Evolutionary conservation across 176 grass and related monocot species (phyloP).

Genomic region (Triticum urartu): DNA sequence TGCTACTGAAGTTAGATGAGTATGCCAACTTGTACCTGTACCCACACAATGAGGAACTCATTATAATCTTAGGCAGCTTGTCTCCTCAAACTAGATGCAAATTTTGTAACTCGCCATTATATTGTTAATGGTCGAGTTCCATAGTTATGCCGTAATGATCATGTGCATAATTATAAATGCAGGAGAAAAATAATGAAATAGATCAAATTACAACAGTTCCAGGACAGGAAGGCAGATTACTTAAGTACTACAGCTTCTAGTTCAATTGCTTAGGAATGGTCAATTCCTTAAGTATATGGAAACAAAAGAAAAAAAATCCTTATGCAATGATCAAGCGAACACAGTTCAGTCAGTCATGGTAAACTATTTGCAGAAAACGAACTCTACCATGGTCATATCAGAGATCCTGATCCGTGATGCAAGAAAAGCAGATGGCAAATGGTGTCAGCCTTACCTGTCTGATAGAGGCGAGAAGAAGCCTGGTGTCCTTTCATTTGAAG

Average conservation of each 20-base stretch:
- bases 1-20: conserved; percentile 79
- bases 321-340: background rate
- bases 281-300: conserved; percentile 9
- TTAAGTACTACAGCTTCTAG: background rate
- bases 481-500: conserved; percentile 82
- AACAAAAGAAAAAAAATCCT: background rate
- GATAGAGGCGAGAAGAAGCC: conserved; percentile 87
- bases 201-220: background rate
- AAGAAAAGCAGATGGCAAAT: background rate
- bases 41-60: conserved; percentile 1
- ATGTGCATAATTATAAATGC: background rate
- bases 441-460: conserved; percentile 39
- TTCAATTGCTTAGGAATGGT: background rate
- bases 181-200: background rate
- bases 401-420: conserved; percentile 2
- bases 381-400: background rate
- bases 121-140: background rate
- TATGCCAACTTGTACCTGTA: conserved; percentile 75
- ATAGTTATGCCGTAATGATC: too few species aligned
- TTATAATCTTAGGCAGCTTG: background rate
- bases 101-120: background rate
- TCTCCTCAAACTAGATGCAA: conserved; percentile 9
- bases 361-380: conserved; percentile 20
- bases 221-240: background rate
- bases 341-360: background rate